These are phyloP conservation scores for Hypoxylon sp. DNA, from an alignment of 2,329 filamentous ascomycete species.

Conservation along the genomic window DNA sequence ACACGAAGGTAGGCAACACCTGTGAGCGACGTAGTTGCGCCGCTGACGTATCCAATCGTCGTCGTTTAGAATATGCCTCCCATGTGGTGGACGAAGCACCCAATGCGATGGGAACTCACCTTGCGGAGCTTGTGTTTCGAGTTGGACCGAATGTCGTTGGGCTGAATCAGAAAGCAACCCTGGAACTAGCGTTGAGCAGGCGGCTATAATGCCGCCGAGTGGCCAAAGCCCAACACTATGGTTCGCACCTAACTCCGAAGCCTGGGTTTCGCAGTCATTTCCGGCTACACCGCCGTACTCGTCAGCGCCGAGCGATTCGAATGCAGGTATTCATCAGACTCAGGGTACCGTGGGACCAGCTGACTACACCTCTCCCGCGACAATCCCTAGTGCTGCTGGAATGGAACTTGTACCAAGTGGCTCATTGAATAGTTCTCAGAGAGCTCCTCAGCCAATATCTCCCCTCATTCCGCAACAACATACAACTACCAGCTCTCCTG, in stretches of 20 bases:
- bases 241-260: slow-evolving; percentile 23
- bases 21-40: neutral
- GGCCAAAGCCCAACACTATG: slow-evolving; percentile 12
- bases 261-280: slow-evolving; percentile 29
- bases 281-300: slow-evolving; percentile 16
- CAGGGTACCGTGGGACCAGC: slow-evolving; percentile 1
- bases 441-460: slow-evolving; percentile 9
- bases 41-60: slow-evolving; percentile 9
- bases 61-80: slow-evolving; percentile 36
- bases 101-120: slow-evolving; percentile 44
- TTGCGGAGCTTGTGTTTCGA: slow-evolving; percentile 41
- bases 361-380: slow-evolving; percentile 2
- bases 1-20: slow-evolving; percentile 8
- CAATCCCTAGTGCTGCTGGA: neutral
- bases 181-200: slow-evolving; percentile 9
- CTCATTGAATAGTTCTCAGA: neutral
- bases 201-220: slow-evolving; percentile 5
- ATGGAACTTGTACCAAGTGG: slow-evolving; percentile 4
- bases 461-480: slow-evolving; percentile 11
- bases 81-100: slow-evolving; percentile 43
- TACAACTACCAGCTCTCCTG: neutral
- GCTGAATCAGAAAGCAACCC: slow-evolving; percentile 3
- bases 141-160: slow-evolving; percentile 41
- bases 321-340: slow-evolving; percentile 3
- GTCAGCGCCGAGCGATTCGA: slow-evolving; percentile 9